Conservation (phyloP, 2,329 filamentous ascomycete species). For the Coleophoma cylindrospora region DNA sequence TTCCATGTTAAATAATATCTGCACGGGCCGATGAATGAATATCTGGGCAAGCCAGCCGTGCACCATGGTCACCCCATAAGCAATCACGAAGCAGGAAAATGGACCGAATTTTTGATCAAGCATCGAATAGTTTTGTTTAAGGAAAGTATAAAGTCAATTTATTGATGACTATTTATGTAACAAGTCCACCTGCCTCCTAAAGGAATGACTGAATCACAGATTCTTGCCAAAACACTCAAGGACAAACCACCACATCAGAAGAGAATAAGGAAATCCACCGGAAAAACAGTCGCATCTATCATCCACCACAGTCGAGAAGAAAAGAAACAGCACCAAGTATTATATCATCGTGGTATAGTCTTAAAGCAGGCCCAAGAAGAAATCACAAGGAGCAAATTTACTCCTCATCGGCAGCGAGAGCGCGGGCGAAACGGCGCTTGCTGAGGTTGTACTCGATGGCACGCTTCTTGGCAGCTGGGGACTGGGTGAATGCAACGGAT, state of each 20-base stretch:
- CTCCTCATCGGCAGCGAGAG: slow-evolving; percentile 11
- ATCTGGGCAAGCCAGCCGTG: no score
- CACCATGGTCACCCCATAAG: no score
- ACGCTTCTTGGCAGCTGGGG: slow-evolving; percentile 51
- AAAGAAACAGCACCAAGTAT: background rate
- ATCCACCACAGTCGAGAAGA: background rate
- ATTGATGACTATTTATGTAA: slow-evolving; percentile 2
- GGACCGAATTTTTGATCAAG: background rate
- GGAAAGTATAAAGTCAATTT: slow-evolving; percentile 15
- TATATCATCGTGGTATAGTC: background rate
- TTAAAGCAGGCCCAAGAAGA: background rate
- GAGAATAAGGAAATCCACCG: background rate
- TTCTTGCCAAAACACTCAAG: slow-evolving; percentile 3
- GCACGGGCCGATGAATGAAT: no score
- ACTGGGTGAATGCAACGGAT: slow-evolving; percentile 61
- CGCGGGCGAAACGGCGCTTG: slow-evolving; percentile 29
- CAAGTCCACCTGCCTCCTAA: slow-evolving; percentile 2
- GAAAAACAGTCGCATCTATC: background rate
- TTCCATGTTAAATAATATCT: no score
- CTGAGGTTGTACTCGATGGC: slow-evolving; percentile 47
- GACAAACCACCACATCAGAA: slow-evolving; percentile 8
- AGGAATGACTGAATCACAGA: slow-evolving; percentile 13
- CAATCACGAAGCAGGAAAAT: no score
- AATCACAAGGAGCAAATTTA: slow-evolving; percentile 6
- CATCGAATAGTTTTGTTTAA: slow-evolving; percentile 3